Evolutionary conservation across 495 filamentous ascomycete genomes (phyloP).

Genomic region (Lophiotrema nucula): DNA sequence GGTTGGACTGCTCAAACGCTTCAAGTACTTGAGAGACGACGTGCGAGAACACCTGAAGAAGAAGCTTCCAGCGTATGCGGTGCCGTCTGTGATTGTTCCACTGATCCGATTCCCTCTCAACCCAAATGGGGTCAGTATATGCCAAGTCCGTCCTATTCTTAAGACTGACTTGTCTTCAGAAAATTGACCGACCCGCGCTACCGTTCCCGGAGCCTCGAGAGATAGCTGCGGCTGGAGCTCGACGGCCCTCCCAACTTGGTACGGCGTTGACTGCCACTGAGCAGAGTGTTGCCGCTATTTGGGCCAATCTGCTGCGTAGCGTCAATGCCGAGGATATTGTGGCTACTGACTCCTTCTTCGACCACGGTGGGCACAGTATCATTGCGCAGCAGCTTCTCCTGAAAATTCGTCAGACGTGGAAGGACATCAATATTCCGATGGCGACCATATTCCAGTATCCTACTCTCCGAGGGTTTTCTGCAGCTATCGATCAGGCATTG

Average conservation of each 20-base stretch:
- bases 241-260: constrained; percentile 32
- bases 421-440: constrained; percentile 69
- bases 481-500: constrained; percentile 67
- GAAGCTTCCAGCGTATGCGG: constrained; percentile 76
- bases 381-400: constrained; percentile 84
- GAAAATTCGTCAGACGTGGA: constrained; percentile 60
- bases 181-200: constrained; percentile 85
- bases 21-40: constrained; percentile 68
- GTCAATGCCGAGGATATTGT: constrained; percentile 30
- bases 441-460: constrained; percentile 72
- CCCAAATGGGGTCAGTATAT: too few relatives aligned
- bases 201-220: constrained; percentile 85
- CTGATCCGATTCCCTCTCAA: constrained; percentile 82
- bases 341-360: constrained; percentile 69
- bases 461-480: constrained; percentile 69
- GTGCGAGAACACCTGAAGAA: constrained; percentile 71
- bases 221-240: constrained; percentile 47
- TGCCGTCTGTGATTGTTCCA: constrained; percentile 77
- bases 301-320: constrained; percentile 56
- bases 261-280: constrained; percentile 62
- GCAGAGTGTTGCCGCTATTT: constrained; percentile 64
- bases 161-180: too few relatives aligned
- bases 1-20: constrained; percentile 62
- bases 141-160: too few relatives aligned
- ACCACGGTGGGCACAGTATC: constrained; percentile 83